These are phyloP conservation scores for Trametes punicea DNA, from an alignment of 768 basidiomycete species.

Conservation along the genomic window DNA sequence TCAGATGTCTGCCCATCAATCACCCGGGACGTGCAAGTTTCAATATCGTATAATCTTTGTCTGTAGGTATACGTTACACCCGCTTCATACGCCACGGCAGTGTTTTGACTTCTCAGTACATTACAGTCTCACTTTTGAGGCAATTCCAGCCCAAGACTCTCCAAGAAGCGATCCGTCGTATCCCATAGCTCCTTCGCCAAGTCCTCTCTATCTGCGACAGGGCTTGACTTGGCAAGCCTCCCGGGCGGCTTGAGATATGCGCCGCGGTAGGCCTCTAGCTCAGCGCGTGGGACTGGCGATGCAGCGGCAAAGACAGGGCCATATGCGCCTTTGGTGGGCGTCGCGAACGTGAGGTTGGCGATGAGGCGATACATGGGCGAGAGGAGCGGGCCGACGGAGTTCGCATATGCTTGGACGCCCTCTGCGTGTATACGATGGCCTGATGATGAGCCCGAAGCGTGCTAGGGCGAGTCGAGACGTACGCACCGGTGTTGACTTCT, in stretches of 20 bases:
- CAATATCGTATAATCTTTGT: too few relatives aligned
- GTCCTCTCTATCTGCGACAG: conserved; percentile 1
- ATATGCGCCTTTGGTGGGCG: conserved; percentile 20
- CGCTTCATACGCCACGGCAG: too few relatives aligned
- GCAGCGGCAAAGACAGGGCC: conserved; percentile 24
- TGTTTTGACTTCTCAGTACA: not conserved
- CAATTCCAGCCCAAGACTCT: conserved; percentile 8
- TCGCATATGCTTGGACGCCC: conserved; percentile 17
- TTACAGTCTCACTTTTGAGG: not conserved
- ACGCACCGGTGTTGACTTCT: conserved; percentile 30
- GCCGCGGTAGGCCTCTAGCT: conserved; percentile 11
- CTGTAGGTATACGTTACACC: too few relatives aligned
- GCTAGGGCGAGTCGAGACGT: not conserved
- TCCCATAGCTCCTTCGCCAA: conserved; percentile 24
- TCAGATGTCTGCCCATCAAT: too few relatives aligned
- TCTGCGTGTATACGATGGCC: too few relatives aligned
- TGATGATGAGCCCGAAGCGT: not conserved
- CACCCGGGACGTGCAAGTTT: too few relatives aligned
- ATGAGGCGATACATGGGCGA: conserved; percentile 14
- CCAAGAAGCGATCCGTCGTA: conserved; percentile 22
- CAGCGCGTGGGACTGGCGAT: conserved; percentile 15
- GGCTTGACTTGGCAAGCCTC: not conserved
- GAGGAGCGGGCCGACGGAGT: conserved; percentile 13
- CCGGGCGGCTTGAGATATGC: conserved; percentile 17
- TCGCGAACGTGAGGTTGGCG: conserved; percentile 9